Evolutionary conservation across 805 yeast genomes (phyloP).

Genomic region (Yamadazyma takamatsuzukensis): DNA sequence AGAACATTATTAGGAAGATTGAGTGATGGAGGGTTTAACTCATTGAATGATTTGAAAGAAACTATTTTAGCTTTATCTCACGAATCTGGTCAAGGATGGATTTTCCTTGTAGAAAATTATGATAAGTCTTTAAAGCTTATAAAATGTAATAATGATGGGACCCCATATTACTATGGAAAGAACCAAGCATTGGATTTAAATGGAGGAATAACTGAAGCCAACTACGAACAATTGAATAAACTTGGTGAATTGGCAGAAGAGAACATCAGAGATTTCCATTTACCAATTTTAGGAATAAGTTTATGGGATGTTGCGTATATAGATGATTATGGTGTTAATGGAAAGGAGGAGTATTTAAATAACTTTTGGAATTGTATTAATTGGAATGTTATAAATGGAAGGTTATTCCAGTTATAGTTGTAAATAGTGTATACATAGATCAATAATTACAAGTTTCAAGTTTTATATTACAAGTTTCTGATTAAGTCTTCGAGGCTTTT

Average conservation of each 20-base stretch:
- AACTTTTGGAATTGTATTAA: constrained; percentile 76
- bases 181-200: constrained; percentile 75
- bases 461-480: constrained; percentile 3
- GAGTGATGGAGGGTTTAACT: constrained; percentile 28
- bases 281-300: constrained; percentile 75
- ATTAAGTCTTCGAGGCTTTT: constrained; percentile 18
- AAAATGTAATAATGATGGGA: constrained; percentile 67
- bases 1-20: constrained; percentile 36
- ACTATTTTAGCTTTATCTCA: constrained; percentile 50
- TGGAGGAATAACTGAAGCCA: constrained; percentile 59
- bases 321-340: constrained; percentile 77
- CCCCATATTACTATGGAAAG: constrained; percentile 68
- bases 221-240: constrained; percentile 43
- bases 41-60: constrained; percentile 49
- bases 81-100: constrained; percentile 69
- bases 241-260: constrained; percentile 39
- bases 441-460: neutral
- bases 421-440: neutral
- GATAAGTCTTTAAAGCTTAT: constrained; percentile 54
- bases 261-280: constrained; percentile 53
- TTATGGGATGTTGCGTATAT: constrained; percentile 90
- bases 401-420: constrained; percentile 38
- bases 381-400: constrained; percentile 70
- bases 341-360: constrained; percentile 67
- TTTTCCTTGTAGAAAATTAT: constrained; percentile 64